Percentiles rank a stretch among this genome's conserved stretches.
Evolutionary conservation across 2,329 filamentous ascomycete species (phyloP).

Genomic region (Diaporthe nobilis): DNA sequence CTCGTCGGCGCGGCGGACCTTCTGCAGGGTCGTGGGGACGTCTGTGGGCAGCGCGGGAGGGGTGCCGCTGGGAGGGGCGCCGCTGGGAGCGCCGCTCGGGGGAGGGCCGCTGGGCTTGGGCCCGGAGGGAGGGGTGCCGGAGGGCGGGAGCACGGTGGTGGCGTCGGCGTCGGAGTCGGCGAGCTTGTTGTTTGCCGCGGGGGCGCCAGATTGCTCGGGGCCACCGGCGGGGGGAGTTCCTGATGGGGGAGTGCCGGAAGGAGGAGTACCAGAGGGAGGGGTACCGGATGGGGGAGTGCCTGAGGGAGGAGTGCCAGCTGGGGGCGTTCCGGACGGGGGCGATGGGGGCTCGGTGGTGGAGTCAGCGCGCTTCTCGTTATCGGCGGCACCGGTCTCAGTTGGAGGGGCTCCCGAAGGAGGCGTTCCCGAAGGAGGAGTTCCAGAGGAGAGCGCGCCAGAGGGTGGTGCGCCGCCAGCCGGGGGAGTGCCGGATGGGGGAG

Average conservation of each 20-base stretch:
- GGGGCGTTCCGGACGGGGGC: neutral
- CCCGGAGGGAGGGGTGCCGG: neutral
- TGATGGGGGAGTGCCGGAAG: neutral
- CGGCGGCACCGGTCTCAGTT: neutral
- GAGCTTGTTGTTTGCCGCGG: neutral
- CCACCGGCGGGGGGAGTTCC: neutral
- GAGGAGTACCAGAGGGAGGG: neutral
- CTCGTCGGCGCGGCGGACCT: slow-evolving; percentile 21
- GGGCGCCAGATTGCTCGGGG: neutral
- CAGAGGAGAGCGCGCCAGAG: neutral
- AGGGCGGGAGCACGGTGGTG: neutral
- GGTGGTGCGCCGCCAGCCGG: neutral
- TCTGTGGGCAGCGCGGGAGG: slow-evolving; percentile 19
- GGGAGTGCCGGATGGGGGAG: neutral
- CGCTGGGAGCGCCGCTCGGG: neutral
- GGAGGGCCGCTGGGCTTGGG: neutral
- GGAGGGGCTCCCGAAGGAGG: neutral
- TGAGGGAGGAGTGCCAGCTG: neutral
- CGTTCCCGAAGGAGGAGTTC: neutral
- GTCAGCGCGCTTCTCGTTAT: slow-evolving; percentile 7
- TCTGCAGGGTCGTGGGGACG: slow-evolving; percentile 10
- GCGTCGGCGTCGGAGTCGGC: neutral
- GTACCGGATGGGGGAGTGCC: neutral
- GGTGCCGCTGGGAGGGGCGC: slow-evolving; percentile 1
- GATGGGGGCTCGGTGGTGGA: neutral